phyloP scores from a whole-genome alignment of 169 alveolate genomes.

The Plasmodium knowlesi region DNA sequence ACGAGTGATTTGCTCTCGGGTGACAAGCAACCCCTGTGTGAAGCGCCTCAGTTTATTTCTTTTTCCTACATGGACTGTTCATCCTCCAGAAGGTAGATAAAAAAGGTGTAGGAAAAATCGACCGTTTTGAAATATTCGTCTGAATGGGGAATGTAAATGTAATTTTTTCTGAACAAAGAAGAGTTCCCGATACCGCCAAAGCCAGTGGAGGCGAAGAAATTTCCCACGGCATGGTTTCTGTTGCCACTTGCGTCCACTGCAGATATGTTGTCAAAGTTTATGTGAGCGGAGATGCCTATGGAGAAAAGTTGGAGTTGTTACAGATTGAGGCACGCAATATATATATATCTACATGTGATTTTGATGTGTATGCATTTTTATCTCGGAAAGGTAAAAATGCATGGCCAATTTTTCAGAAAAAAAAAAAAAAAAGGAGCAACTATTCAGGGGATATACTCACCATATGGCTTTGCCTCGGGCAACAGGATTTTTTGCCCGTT shows the following conservation, averaged over 20 bases:
- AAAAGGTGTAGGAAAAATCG: conserved; percentile 86
- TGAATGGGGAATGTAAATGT: conserved; percentile 80
- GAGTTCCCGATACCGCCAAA: conserved; percentile 90
- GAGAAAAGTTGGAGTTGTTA: background rate
- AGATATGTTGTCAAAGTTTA: conserved; percentile 83
- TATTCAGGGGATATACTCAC: conserved; percentile 44
- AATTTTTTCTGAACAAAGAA: conserved; percentile 87
- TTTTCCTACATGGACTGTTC: conserved; percentile 78
- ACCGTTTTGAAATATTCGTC: conserved; percentile 79
- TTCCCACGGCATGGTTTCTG: conserved; percentile 89
- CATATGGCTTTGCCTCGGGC: conserved; percentile 81
- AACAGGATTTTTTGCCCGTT: conserved; percentile 78
- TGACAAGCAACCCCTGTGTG: background rate
- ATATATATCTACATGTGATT: background rate
- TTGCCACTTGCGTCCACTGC: conserved; percentile 89
- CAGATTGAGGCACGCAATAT: background rate
- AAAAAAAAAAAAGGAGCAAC: background rate
- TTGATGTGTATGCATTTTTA: background rate
- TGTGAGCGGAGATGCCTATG: conserved; percentile 85
- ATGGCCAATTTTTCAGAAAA: background rate
- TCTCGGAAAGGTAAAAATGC: background rate
- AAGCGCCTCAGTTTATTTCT: background rate
- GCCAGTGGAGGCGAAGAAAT: conserved; percentile 87
- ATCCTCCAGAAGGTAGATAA: conserved; percentile 84
- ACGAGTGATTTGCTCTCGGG: background rate